Base-by-base conservation (phyloP, 331 rosid genomes). In the Acacia concinna region DNA sequence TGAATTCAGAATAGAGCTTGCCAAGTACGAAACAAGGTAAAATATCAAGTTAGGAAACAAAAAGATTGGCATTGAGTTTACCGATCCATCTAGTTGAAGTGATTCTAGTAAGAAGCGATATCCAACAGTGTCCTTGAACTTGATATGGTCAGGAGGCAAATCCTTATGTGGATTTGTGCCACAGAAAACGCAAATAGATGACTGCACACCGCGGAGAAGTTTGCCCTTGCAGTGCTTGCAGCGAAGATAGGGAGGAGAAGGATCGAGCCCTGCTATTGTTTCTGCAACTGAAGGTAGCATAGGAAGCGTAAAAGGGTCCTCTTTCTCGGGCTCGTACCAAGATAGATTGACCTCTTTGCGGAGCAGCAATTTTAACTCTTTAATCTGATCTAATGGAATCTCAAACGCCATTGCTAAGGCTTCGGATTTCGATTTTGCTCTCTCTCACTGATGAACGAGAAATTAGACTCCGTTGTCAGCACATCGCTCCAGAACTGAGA, bases 171-270 rank as follows among this genome's bases (percentile, higher is more conserved):
- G 86, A 79, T 89, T 87, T 20, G 82, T 30, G 64, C 97, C 97
- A 70, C 99, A 96, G 78, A 93, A 91, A 34, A 86, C 87, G 78
- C 97, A 96, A 66, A 89, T 56, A 8, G 86, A 74, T 4, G 99
- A 90, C 52, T 87, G 82, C 6, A 85, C 14, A 38, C 89, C 99
- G 4, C 93, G 84, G 21, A 93, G 90, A 62, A 96, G 89, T 32
- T 89, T 88, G 5, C 91, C 99, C 17, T 86, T 84, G 86, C 99
- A 96, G 65, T 84, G 84, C 73, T 86, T 87, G 85, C 98, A 93
- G 28, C 99, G 91, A 46, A 91, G 97, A 74, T 89, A 77, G 6
- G 90, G 89, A n/a, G 94, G 97, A 4, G 97, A 91, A 2, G 97
- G 94, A 87, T 96, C 93, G 67, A 95, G 87, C 70, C 84, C 68